Conservation (phyloP, 441 rosid genomes). For the Arabidopsis hybrid region DNA sequence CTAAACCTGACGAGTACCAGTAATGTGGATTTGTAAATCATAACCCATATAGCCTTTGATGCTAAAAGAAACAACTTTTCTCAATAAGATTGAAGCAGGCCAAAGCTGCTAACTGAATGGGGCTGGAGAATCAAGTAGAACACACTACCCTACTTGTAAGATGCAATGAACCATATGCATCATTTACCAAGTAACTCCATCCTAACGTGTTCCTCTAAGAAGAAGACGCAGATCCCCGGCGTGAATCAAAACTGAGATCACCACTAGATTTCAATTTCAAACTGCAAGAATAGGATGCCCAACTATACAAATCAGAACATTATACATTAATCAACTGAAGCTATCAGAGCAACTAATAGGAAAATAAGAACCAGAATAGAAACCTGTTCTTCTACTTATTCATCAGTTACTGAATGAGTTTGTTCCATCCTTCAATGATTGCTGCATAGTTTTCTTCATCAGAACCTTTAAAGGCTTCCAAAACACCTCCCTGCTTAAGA, state of each 20-base stretch:
- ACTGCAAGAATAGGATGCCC: slow-evolving; percentile 14
- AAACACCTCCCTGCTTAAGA: slow-evolving; percentile 56
- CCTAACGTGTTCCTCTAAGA: neutral
- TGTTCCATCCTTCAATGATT: slow-evolving; percentile 55
- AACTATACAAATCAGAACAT: slow-evolving; percentile 7
- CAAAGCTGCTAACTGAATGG: neutral
- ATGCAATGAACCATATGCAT: slow-evolving; percentile 19
- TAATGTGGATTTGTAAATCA: neutral
- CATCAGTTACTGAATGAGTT: slow-evolving; percentile 39
- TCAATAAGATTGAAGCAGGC: neutral
- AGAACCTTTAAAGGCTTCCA: slow-evolving; percentile 52
- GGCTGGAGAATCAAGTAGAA: neutral
- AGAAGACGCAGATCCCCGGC: slow-evolving; percentile 5
- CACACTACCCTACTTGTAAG: slow-evolving; percentile 12
- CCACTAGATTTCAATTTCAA: slow-evolving; percentile 13
- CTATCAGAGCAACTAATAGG: slow-evolving; percentile 18
- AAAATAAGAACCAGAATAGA: slow-evolving; percentile 10
- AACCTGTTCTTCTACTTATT: slow-evolving; percentile 25
- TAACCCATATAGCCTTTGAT: neutral
- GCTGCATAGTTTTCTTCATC: slow-evolving; percentile 65
- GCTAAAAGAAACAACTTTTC: slow-evolving; percentile 1
- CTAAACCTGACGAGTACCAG: slow-evolving; percentile 6
- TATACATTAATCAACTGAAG: slow-evolving; percentile 1
- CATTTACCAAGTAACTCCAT: slow-evolving; percentile 13
- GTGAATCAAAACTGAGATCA: slow-evolving; percentile 10